Conservation (phyloP, 2,329 filamentous ascomycete genomes). For the Calycina herbarum region DNA sequence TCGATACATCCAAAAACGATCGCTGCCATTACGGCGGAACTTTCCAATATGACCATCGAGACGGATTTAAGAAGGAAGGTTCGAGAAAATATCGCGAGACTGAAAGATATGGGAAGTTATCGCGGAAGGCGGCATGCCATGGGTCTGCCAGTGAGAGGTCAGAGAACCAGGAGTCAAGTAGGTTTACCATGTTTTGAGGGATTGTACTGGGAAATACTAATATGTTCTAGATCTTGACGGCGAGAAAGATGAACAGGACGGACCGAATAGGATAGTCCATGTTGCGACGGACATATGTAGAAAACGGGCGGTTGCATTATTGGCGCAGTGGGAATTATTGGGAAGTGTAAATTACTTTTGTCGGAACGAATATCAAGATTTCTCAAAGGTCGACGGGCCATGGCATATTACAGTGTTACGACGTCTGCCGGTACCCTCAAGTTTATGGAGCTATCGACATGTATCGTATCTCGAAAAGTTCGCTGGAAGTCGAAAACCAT, state of each 20-base stretch:
- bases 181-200: slow-evolving; percentile 15
- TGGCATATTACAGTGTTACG: too few relatives aligned
- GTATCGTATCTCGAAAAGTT: too few relatives aligned
- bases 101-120: slow-evolving; percentile 90
- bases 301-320: slow-evolving; percentile 9
- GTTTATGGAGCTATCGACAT: too few relatives aligned
- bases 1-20: slow-evolving; percentile 73
- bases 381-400: background rate
- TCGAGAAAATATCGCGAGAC: slow-evolving; percentile 78
- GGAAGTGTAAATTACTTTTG: slow-evolving; percentile 6
- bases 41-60: slow-evolving; percentile 91
- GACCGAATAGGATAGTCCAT: background rate
- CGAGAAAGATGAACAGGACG: slow-evolving; percentile 59
- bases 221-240: slow-evolving; percentile 51
- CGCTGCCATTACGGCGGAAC: slow-evolving; percentile 77
- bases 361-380: slow-evolving; percentile 10
- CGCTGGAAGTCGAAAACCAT: too few relatives aligned
- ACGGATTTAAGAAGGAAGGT: slow-evolving; percentile 78
- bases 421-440: too few relatives aligned
- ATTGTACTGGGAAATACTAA: slow-evolving; percentile 19
- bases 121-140: slow-evolving; percentile 89
- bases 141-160: slow-evolving; percentile 86
- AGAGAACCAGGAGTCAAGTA: slow-evolving; percentile 79
- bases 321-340: slow-evolving; percentile 10
- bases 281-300: background rate